Percentiles rank a stretch among this genome's conserved stretches.
These are phyloP conservation scores for Byssoonygena ceratinophila DNA, from an alignment of 2,329 filamentous ascomycete species.

Conservation along the genomic window DNA sequence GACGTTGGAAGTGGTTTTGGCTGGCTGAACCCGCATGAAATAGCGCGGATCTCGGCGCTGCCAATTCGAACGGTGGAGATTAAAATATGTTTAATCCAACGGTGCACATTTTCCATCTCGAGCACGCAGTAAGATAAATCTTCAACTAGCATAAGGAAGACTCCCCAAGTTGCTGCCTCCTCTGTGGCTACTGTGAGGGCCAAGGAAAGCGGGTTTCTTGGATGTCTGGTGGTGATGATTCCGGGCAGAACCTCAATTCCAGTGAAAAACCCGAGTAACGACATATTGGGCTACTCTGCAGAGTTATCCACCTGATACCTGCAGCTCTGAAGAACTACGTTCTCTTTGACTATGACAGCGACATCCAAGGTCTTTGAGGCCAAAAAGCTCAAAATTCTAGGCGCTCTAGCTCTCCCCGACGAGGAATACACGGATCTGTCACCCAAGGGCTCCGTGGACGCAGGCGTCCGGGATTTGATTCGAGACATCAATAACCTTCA, in stretches of 20 bases:
- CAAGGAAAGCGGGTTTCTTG: too few relatives aligned
- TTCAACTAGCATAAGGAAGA: too few relatives aligned
- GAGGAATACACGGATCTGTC: constrained; percentile 70
- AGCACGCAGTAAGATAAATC: too few relatives aligned
- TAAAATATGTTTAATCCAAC: neutral
- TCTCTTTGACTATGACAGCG: neutral
- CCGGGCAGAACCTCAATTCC: too few relatives aligned
- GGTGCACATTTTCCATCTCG: too few relatives aligned
- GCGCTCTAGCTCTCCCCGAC: constrained; percentile 56
- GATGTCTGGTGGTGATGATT: too few relatives aligned
- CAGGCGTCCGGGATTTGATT: constrained; percentile 65
- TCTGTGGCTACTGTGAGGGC: too few relatives aligned
- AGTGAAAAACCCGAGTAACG: too few relatives aligned
- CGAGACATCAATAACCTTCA: constrained; percentile 62
- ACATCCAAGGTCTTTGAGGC: constrained; percentile 19
- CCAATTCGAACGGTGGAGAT: neutral
- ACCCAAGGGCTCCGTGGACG: constrained; percentile 80
- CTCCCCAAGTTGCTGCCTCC: too few relatives aligned
- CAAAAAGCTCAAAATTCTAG: constrained; percentile 64
- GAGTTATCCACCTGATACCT: too few relatives aligned
- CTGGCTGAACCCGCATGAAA: neutral
- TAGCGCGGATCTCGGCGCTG: neutral
- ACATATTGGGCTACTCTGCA: too few relatives aligned
- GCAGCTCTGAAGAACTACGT: too few relatives aligned
- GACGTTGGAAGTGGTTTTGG: neutral